Evolutionary conservation across 2,329 filamentous ascomycete genomes (phyloP).

Genomic region (Alternaria consortialis): DNA sequence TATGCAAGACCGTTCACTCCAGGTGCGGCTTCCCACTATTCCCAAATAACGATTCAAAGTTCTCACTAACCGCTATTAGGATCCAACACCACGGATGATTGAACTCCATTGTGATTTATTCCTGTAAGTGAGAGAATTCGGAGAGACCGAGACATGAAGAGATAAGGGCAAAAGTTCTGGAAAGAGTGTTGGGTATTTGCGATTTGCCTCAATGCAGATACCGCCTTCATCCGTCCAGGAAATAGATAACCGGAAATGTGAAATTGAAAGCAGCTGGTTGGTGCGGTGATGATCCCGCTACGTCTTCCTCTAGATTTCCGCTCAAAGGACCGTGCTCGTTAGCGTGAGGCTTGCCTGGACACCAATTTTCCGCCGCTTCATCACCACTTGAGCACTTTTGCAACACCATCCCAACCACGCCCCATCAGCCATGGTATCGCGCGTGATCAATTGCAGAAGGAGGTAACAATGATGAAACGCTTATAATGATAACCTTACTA

Average conservation of each 20-base stretch:
- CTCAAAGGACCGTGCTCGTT: constrained; percentile 1
- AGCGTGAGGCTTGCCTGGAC: not conserved
- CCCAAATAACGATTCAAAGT: not conserved
- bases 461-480: constrained; percentile 22
- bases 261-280: not conserved
- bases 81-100: not conserved
- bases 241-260: not conserved
- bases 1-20: constrained; percentile 1
- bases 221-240: not conserved
- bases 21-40: not conserved
- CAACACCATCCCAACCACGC: constrained; percentile 9
- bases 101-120: not conserved
- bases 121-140: not conserved
- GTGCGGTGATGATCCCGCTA: not conserved
- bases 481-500: constrained; percentile 20
- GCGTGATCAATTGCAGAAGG: constrained; percentile 19
- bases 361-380: constrained; percentile 3
- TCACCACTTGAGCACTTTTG: not conserved
- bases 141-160: not conserved
- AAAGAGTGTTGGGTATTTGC: not conserved
- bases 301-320: not conserved
- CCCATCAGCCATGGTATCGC: constrained; percentile 9
- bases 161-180: not conserved
- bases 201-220: not conserved
- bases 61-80: not conserved